A percentile compares a stretch with the other conserved stretches of the same genome.
Conservation (phyloP, 257 asterid species). For the Mentha longifolia region DNA sequence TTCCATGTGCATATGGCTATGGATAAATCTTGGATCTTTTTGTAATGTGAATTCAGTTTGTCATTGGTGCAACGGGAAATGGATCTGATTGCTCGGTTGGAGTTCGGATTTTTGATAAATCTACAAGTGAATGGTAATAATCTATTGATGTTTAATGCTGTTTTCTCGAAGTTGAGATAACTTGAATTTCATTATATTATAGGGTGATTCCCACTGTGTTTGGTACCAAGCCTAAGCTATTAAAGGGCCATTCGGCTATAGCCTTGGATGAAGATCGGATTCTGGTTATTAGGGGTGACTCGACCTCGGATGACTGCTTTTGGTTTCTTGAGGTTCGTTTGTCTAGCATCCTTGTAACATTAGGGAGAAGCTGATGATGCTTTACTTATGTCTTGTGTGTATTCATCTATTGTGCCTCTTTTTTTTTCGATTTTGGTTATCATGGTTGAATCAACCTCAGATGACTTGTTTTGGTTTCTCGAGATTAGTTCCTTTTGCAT, state of each 20-base stretch:
- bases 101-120: slow-evolving; percentile 60
- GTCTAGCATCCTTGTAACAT: not conserved
- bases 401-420: not conserved
- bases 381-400: not conserved
- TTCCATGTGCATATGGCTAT: slow-evolving; percentile 24
- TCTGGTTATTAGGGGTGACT: slow-evolving; percentile 62
- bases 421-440: slow-evolving; percentile 49
- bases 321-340: slow-evolving; percentile 95
- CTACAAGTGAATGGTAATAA: slow-evolving; percentile 59
- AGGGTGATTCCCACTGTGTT: slow-evolving; percentile 74
- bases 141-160: slow-evolving; percentile 9
- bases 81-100: slow-evolving; percentile 42
- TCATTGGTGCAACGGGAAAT: slow-evolving; percentile 56
- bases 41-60: slow-evolving; percentile 55
- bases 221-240: slow-evolving; percentile 71
- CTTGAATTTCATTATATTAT: slow-evolving; percentile 28
- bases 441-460: slow-evolving; percentile 55
- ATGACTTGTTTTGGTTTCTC: slow-evolving; percentile 85
- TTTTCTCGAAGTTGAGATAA: slow-evolving; percentile 10
- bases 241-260: slow-evolving; percentile 66
- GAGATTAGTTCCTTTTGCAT: slow-evolving; percentile 58
- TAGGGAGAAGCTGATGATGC: not conserved
- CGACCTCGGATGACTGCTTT: slow-evolving; percentile 65
- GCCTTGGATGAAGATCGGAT: slow-evolving; percentile 68
- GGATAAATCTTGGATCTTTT: slow-evolving; percentile 32